Conservation (phyloP, 1,139 yeast species). For the Sporopachydermia cereana region DNA sequence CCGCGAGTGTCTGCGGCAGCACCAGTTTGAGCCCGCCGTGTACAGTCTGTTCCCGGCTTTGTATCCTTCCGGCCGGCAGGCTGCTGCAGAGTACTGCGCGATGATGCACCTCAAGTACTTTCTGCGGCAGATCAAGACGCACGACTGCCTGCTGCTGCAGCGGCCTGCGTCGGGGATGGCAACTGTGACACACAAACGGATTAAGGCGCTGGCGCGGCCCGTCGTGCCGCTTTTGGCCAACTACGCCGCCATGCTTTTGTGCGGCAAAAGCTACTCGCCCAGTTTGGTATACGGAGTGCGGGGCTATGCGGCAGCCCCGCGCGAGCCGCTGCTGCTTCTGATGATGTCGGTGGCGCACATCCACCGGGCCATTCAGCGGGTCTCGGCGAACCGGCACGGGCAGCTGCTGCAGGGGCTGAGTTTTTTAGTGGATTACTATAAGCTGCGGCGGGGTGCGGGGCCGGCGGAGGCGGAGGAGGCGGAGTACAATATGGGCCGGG, state of each 20-base stretch:
- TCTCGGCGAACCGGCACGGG: conserved; percentile 72
- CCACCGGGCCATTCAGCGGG: conserved; percentile 89
- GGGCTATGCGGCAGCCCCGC: conserved; percentile 29
- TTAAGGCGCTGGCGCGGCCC: conserved; percentile 24
- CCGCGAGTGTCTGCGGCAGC: conserved; percentile 50
- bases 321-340: conserved; percentile 71
- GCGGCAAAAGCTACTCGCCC: conserved; percentile 75
- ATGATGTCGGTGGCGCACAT: conserved; percentile 70
- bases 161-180: conserved; percentile 69
- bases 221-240: conserved; percentile 66
- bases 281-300: conserved; percentile 55
- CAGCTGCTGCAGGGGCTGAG: conserved; percentile 83
- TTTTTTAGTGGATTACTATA: conserved; percentile 59
- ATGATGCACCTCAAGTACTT: conserved; percentile 84
- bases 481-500: conserved; percentile 71
- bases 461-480: conserved; percentile 61
- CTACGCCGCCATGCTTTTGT: conserved; percentile 69
- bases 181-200: conserved; percentile 39
- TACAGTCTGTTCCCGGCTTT: conserved; percentile 57
- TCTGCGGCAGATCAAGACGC: conserved; percentile 79
- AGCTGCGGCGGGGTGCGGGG: conserved; percentile 31
- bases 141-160: conserved; percentile 51
- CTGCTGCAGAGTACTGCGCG: conserved; percentile 52
- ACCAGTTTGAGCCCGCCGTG: conserved; percentile 65
- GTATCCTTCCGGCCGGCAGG: conserved; percentile 49